Percentiles rank a stretch among this genome's conserved stretches.
Evolutionary conservation across 2,329 filamentous ascomycete species (phyloP).

Genomic region (Albifimbria verrucaria): DNA sequence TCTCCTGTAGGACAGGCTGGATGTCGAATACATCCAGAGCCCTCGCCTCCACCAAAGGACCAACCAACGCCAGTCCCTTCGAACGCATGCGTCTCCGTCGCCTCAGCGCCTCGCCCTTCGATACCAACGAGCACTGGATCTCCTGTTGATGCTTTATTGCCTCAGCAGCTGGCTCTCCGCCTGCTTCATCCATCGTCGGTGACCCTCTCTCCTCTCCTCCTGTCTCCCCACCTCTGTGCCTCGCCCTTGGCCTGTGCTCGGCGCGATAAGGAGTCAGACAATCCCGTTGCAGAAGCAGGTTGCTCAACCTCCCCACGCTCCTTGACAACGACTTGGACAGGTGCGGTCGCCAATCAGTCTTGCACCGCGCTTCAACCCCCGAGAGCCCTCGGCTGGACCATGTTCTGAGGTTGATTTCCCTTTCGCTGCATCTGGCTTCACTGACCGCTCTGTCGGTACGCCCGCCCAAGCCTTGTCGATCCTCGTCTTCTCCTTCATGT

Average conservation of each 20-base stretch:
- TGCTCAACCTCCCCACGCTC: no score
- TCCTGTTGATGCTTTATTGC: background rate
- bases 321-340: no score
- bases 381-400: conserved; percentile 25
- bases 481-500: conserved; percentile 9
- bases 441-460: conserved; percentile 26
- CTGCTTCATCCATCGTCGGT: no score
- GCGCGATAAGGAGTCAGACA: no score
- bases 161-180: background rate
- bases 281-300: no score
- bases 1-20: no score
- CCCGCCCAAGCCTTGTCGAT: conserved; percentile 25
- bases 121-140: background rate
- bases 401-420: conserved; percentile 31
- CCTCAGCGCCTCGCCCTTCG: background rate
- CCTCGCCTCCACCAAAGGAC: no score
- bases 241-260: no score
- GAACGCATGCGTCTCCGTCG: background rate
- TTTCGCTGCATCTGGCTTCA: conserved; percentile 21
- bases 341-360: conserved; percentile 7
- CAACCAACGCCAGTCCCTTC: no score
- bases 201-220: background rate
- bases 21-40: no score
- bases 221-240: background rate
- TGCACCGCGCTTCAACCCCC: conserved; percentile 11